phyloP scores from a whole-genome alignment of 805 yeast species.

The Saccharomycopsis guyanensis region DNA sequence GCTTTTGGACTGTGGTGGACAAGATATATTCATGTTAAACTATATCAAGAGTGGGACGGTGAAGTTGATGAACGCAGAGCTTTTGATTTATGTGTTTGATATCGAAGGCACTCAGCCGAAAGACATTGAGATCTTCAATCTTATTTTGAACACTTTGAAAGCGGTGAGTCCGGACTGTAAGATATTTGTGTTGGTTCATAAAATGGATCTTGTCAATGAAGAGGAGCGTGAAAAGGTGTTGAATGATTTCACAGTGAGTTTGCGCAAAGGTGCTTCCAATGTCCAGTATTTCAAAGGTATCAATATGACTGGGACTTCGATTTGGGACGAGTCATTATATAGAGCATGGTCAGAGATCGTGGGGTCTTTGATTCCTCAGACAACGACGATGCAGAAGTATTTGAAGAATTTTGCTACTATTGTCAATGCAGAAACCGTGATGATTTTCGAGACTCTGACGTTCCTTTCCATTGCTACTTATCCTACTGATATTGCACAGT shows the following conservation, averaged over 20 bases:
- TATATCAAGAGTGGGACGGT: conserved; percentile 36
- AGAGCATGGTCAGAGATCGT: conserved; percentile 97
- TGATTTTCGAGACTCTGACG: conserved; percentile 87
- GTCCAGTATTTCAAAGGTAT: conserved; percentile 30
- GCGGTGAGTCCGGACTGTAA: conserved; percentile 86
- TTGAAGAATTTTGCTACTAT: conserved; percentile 64
- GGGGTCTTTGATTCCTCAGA: conserved; percentile 90
- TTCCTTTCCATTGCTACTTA: conserved; percentile 53
- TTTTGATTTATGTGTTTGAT: conserved; percentile 90
- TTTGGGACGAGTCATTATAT: conserved; percentile 94
- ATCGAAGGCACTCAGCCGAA: conserved; percentile 86
- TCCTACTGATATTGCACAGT: conserved; percentile 35
- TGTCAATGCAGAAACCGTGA: conserved; percentile 81
- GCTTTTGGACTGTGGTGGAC: conserved; percentile 98
- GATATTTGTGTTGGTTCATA: conserved; percentile 85
- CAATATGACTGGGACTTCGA: conserved; percentile 77
- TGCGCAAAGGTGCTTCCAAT: conserved; percentile 33
- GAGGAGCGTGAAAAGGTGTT: conserved; percentile 86
- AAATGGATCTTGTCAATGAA: conserved; percentile 90
- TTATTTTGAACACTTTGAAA: conserved; percentile 72
- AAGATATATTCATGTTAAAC: conserved; percentile 93
- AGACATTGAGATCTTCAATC: conserved; percentile 85
- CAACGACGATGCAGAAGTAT: conserved; percentile 69
- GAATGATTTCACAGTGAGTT: conserved; percentile 69
- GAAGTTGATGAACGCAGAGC: conserved; percentile 74